These are phyloP conservation scores for Coniochaeta pulveracea DNA, from an alignment of 2,329 filamentous ascomycete species.

Conservation along the genomic window DNA sequence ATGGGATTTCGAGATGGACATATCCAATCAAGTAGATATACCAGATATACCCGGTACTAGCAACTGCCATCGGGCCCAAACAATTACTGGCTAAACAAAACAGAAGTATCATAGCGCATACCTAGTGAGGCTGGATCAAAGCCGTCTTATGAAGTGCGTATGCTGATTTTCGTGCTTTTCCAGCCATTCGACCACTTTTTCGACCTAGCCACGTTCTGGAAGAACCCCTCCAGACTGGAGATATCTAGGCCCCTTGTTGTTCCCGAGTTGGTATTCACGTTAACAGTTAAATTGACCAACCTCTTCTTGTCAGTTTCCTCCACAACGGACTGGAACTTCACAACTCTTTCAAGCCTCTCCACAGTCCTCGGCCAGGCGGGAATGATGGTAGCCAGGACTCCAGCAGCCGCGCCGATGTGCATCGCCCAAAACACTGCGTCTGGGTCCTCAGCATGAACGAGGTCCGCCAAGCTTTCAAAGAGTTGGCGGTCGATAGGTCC, in stretches of 20 bases:
- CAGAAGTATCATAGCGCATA: too few species aligned
- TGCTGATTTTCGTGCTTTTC: slow-evolving; percentile 11
- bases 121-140: too few species aligned
- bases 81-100: too few species aligned
- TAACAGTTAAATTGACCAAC: slow-evolving; percentile 15
- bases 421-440: slow-evolving; percentile 39
- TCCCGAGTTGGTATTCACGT: slow-evolving; percentile 11
- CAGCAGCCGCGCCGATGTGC: slow-evolving; percentile 38
- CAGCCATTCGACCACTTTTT: slow-evolving; percentile 10
- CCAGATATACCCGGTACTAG: too few species aligned
- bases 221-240: slow-evolving; percentile 12
- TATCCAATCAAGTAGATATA: too few species aligned
- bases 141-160: too few species aligned
- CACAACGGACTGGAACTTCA: slow-evolving; percentile 18
- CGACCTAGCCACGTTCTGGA: slow-evolving; percentile 16
- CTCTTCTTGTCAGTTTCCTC: slow-evolving; percentile 14
- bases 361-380: slow-evolving; percentile 26
- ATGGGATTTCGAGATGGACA: too few species aligned
- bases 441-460: slow-evolving; percentile 24
- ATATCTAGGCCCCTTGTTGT: slow-evolving; percentile 10
- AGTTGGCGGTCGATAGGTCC: slow-evolving; percentile 34
- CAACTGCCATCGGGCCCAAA: too few species aligned
- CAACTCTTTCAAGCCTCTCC: slow-evolving; percentile 20
- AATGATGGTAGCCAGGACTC: slow-evolving; percentile 28
- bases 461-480: slow-evolving; percentile 26